These are phyloP conservation scores for Calonectria pauciramosa DNA, from an alignment of 2,329 filamentous ascomycete species.

Conservation along the genomic window DNA sequence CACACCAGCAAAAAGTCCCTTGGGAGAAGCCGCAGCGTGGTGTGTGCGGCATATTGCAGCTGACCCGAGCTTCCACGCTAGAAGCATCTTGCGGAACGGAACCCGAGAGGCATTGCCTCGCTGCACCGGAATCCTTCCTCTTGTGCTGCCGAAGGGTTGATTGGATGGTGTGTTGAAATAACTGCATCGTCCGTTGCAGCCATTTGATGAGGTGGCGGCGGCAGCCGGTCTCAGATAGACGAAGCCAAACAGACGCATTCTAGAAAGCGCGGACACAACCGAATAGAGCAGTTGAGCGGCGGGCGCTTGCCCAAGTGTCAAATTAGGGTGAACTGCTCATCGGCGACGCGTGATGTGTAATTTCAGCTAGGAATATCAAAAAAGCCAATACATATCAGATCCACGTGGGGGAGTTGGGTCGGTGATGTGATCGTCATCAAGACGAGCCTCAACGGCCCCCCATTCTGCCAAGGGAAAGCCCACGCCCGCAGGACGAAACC, in stretches of 20 bases:
- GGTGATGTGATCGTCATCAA: background rate
- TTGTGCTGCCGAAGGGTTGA: background rate
- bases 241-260: background rate
- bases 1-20: background rate
- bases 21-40: background rate
- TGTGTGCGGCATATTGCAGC: conserved; percentile 13
- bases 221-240: background rate
- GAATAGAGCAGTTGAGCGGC: background rate
- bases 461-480: background rate
- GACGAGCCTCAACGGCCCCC: background rate
- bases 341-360: background rate
- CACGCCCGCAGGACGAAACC: background rate
- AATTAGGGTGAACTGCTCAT: background rate
- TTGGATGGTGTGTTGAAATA: background rate
- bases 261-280: background rate
- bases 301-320: background rate
- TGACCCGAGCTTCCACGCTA: conserved; percentile 12
- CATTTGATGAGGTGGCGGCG: background rate
- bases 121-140: background rate
- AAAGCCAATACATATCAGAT: background rate
- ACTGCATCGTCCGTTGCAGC: background rate
- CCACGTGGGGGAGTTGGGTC: background rate
- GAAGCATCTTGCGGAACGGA: background rate
- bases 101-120: background rate
- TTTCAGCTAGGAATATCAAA: background rate